phyloP scores from a whole-genome alignment of 345 rosid genomes.

The Gossypium herbaceum region DNA sequence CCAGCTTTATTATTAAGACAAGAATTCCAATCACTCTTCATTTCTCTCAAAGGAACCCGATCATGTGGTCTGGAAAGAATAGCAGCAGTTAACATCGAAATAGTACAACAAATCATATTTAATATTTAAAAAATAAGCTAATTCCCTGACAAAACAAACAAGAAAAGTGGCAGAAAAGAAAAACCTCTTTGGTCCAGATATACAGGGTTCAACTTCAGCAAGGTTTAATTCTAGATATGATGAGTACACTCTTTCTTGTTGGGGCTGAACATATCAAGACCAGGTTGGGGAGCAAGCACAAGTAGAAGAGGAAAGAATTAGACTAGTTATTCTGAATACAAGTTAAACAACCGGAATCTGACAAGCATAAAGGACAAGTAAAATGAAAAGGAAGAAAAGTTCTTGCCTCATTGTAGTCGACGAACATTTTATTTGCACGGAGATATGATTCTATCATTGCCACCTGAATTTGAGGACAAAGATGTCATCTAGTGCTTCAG shows the following conservation, averaged over 20 bases:
- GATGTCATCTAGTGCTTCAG: slow-evolving; percentile 16
- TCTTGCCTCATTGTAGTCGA: slow-evolving; percentile 85
- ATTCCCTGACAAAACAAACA: background rate
- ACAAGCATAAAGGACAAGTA: background rate
- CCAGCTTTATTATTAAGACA: slow-evolving; percentile 88
- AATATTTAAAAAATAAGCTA: background rate
- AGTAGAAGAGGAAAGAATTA: slow-evolving; percentile 9
- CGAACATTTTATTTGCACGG: slow-evolving; percentile 95
- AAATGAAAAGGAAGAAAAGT: background rate
- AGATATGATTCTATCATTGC: slow-evolving; percentile 88
- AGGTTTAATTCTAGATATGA: slow-evolving; percentile 80
- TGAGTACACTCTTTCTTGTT: slow-evolving; percentile 74
- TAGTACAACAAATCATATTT: background rate
- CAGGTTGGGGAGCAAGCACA: background rate
- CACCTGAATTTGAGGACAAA: slow-evolving; percentile 42
- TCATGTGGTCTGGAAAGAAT: slow-evolving; percentile 80
- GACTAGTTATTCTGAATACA: background rate
- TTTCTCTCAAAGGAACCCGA: slow-evolving; percentile 82
- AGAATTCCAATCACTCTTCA: slow-evolving; percentile 98
- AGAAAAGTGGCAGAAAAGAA: slow-evolving; percentile 14
- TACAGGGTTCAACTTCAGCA: slow-evolving; percentile 81
- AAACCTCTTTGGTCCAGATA: slow-evolving; percentile 96
- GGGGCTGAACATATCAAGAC: slow-evolving; percentile 49
- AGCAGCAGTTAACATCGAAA: background rate
- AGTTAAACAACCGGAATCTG: background rate